Conservation (phyloP, 176 grass and related monocot species). For the Phoenix dactylifera region DNA sequence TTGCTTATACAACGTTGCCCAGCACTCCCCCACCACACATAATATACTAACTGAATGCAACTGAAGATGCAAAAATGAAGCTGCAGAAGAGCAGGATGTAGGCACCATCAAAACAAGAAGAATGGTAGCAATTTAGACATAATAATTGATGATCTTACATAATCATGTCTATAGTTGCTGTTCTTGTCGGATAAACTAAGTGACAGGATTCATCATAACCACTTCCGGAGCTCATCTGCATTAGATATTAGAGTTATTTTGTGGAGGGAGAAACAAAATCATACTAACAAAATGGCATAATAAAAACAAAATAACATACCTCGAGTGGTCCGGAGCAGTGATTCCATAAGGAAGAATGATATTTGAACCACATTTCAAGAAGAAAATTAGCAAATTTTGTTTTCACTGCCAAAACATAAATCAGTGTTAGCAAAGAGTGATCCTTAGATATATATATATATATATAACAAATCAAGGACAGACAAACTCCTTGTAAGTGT, state of each 20-base stretch:
- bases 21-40: too few species aligned
- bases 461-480: neutral
- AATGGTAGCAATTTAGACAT: neutral
- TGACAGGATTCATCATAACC: conserved; percentile 47
- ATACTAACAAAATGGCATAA: too few species aligned
- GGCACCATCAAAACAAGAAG: neutral
- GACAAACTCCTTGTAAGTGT: neutral
- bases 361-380: conserved; percentile 91
- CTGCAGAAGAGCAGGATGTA: too few species aligned
- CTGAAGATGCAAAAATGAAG: too few species aligned
- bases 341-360: conserved; percentile 70
- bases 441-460: too few species aligned
- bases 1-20: too few species aligned
- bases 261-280: neutral
- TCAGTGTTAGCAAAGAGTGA: neutral
- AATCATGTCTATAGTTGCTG: conserved; percentile 50
- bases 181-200: conserved; percentile 53
- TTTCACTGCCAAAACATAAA: conserved; percentile 31
- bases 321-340: conserved; percentile 47
- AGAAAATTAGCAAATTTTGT: conserved; percentile 41
- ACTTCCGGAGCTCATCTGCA: conserved; percentile 25
- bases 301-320: conserved; percentile 33
- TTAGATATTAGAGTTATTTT: conserved; percentile 7
- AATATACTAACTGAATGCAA: too few species aligned
- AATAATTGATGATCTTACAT: conserved; percentile 40